Evolutionary conservation across 2,329 filamentous ascomycete genomes (phyloP).

Genomic region (Ophiostoma australiae): DNA sequence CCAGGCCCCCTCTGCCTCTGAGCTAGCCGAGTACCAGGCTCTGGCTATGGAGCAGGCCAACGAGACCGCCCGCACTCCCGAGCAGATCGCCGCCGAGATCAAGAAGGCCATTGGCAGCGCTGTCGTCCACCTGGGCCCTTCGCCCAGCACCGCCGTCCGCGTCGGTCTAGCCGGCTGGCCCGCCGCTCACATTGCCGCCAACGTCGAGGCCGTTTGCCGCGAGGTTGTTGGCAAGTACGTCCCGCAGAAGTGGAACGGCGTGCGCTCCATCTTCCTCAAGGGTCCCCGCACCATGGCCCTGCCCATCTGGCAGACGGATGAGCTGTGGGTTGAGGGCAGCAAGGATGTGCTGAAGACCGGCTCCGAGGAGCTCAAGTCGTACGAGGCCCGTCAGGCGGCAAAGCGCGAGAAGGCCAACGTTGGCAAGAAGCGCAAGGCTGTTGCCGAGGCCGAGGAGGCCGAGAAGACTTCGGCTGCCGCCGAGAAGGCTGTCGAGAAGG

Average conservation of each 20-base stretch:
- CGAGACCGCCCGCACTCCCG: constrained; percentile 49
- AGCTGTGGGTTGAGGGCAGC: constrained; percentile 76
- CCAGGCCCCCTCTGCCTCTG: constrained; percentile 76
- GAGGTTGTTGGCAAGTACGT: constrained; percentile 73
- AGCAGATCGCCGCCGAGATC: constrained; percentile 73
- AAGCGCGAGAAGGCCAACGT: constrained; percentile 51
- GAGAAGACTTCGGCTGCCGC: constrained; percentile 43
- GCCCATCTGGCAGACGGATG: constrained; percentile 90
- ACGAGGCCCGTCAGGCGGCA: constrained; percentile 34
- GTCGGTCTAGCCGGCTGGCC: constrained; percentile 72
- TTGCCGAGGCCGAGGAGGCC: constrained; percentile 32
- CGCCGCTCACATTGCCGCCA: constrained; percentile 71
- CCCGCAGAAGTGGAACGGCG: constrained; percentile 80
- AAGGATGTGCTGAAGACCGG: constrained; percentile 62
- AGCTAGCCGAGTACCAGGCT: constrained; percentile 67
- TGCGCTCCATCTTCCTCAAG: constrained; percentile 84
- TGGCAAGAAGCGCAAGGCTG: constrained; percentile 60
- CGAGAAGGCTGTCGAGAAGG: constrained; percentile 50
- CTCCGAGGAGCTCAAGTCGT: constrained; percentile 45
- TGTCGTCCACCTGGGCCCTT: constrained; percentile 72
- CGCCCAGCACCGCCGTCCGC: constrained; percentile 73
- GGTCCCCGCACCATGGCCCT: constrained; percentile 80
- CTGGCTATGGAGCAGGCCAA: constrained; percentile 54
- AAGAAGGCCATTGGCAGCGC: constrained; percentile 71
- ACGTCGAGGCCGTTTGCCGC: constrained; percentile 66